These are phyloP conservation scores for Suillus variegatus DNA, from an alignment of 768 basidiomycete genomes.

Conservation along the genomic window DNA sequence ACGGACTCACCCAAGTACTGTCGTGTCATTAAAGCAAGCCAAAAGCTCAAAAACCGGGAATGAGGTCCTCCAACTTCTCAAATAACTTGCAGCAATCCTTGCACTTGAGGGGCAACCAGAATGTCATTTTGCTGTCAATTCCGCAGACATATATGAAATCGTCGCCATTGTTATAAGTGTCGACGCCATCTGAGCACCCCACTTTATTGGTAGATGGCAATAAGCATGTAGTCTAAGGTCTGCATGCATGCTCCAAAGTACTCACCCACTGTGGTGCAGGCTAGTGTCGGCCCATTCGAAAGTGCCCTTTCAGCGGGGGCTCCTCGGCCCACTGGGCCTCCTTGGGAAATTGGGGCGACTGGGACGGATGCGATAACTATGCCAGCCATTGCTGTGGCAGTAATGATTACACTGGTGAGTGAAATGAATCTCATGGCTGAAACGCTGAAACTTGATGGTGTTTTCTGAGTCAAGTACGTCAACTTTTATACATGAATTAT, in stretches of 20 bases:
- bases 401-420: neutral
- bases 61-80: neutral
- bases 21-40: neutral
- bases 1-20: neutral
- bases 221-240: neutral
- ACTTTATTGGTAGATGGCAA: neutral
- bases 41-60: neutral
- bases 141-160: neutral
- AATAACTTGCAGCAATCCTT: neutral
- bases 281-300: too few species aligned
- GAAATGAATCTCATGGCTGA: neutral
- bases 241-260: neutral
- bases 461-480: neutral
- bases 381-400: neutral
- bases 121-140: neutral
- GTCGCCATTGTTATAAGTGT: neutral
- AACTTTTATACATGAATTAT: neutral
- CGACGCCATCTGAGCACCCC: neutral
- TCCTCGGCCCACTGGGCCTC: too few species aligned
- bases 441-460: neutral
- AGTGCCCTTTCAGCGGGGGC: too few species aligned
- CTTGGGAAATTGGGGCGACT: too few species aligned
- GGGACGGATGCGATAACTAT: neutral
- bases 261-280: neutral
- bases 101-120: neutral